Base-by-base conservation (phyloP, 2,329 filamentous ascomycete species). In the Aspergillus pseudotamarii region DNA sequence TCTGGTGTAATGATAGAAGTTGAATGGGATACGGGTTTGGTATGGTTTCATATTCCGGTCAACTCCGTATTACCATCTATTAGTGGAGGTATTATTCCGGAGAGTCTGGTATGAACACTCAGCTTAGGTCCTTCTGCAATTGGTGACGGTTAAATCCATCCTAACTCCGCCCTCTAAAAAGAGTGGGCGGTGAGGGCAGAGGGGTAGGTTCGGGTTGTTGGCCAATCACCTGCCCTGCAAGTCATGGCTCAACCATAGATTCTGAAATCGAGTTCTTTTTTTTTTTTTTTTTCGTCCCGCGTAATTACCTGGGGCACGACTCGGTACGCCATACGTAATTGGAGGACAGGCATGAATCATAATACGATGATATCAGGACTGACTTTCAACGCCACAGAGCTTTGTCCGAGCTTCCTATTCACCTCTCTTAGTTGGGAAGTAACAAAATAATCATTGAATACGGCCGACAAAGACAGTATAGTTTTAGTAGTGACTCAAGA, bases 81-180 rank as follows among this genome's bases (percentile, higher is more conserved):
- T 3, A 36, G 14, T 36, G 34, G 34, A 36, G 34, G 34, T 16
- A 36, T 36, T 6, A 16, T 5, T 36, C 34, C 14, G 14, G 14
- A 36, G 14, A 36, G 34, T 36, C 12, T 36, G 34, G 34, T 12
- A 36, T 14, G 6, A 36, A 16, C 6, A 14, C 34, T 16, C 34
- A 36, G 34, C 34, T 6, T 16, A 36, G 34, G 34, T 36, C 34
- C 14, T 36, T 34, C 32, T 16, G 14, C 30, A 14, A 36, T 36
- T 6, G 12, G 3, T 36, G 12, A 36, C 34, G 34, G 38, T 41
- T 41, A 41, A 41, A 41, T n/a, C 16, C 38, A 55, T 55, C 51
- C 51, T 62, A 64, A 64, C 57, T 64, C 59, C 62, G 62, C 55
- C 19, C 10, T 36, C 28, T 23, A 5, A 16, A 51, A 36, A 48